Evolutionary conservation across 352 stramenopile genomes (phyloP).

Genomic region (Hyphochytrium catenoides): DNA sequence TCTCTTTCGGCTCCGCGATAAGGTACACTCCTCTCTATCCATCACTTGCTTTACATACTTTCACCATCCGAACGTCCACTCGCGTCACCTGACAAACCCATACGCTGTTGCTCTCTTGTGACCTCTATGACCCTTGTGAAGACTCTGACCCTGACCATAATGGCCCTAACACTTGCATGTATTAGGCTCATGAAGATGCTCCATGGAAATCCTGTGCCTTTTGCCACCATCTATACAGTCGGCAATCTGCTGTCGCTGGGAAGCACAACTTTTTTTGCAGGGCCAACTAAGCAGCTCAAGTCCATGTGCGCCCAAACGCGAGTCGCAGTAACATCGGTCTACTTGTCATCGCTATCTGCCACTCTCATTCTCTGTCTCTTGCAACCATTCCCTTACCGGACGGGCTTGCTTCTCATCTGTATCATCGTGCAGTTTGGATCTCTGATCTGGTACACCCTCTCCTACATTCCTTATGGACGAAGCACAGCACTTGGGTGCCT

Average conservation of each 20-base stretch:
- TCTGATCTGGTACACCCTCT: constrained; percentile 58
- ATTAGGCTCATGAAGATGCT: constrained; percentile 41
- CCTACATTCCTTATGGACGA: constrained; percentile 64
- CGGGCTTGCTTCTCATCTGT: constrained; percentile 35
- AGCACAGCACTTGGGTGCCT: background rate
- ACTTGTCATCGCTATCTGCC: constrained; percentile 43
- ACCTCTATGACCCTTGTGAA: too few relatives aligned
- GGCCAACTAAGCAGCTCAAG: constrained; percentile 42
- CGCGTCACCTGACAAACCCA: too few relatives aligned
- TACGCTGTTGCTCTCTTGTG: too few relatives aligned
- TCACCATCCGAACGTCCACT: too few relatives aligned
- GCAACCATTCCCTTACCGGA: constrained; percentile 47
- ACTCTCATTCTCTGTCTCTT: constrained; percentile 35
- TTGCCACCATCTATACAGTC: constrained; percentile 56
- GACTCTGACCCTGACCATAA: too few relatives aligned
- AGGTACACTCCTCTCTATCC: too few relatives aligned
- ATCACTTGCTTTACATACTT: too few relatives aligned
- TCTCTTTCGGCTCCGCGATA: too few relatives aligned
- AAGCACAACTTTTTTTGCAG: constrained; percentile 58
- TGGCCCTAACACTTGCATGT: too few relatives aligned
- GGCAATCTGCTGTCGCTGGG: constrained; percentile 52
- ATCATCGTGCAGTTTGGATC: constrained; percentile 45
- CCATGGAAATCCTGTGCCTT: constrained; percentile 41
- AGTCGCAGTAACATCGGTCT: constrained; percentile 29
- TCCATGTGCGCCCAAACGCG: constrained; percentile 57